These are phyloP conservation scores for Fragilaria crotonensis DNA, from an alignment of 108 stramenopile genomes.

Conservation along the genomic window DNA sequence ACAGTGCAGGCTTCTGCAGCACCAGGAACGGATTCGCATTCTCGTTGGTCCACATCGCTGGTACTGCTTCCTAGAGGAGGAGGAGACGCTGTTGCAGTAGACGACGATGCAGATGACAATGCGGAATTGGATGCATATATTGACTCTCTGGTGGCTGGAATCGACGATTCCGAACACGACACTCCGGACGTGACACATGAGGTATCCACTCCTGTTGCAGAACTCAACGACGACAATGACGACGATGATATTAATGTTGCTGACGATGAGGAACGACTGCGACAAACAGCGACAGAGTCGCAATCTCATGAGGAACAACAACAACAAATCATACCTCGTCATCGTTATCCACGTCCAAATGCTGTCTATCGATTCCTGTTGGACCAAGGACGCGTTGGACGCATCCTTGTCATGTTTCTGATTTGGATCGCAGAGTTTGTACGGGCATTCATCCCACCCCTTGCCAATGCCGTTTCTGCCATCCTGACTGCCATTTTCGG, in stretches of 20 bases:
- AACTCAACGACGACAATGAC: background rate
- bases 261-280: background rate
- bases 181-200: background rate
- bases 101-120: constrained; percentile 8
- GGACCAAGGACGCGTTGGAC: constrained; percentile 44
- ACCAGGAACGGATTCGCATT: too few species aligned
- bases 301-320: background rate
- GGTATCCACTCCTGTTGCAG: background rate
- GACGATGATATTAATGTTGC: background rate
- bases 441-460: constrained; percentile 39
- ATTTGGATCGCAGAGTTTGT: constrained; percentile 47
- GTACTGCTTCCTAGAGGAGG: too few species aligned
- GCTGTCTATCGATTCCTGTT: constrained; percentile 61
- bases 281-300: background rate
- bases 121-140: constrained; percentile 15
- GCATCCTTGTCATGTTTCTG: constrained; percentile 40
- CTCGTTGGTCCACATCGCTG: too few species aligned
- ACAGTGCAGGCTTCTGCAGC: too few species aligned
- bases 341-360: constrained; percentile 26
- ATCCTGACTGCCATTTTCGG: constrained; percentile 13
- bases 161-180: constrained; percentile 7
- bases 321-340: background rate
- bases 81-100: too few species aligned
- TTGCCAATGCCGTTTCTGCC: constrained; percentile 14
- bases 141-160: constrained; percentile 6